Evolutionary conservation across 495 filamentous ascomycete species (phyloP).

Genomic region (Xylaria intraflava): DNA sequence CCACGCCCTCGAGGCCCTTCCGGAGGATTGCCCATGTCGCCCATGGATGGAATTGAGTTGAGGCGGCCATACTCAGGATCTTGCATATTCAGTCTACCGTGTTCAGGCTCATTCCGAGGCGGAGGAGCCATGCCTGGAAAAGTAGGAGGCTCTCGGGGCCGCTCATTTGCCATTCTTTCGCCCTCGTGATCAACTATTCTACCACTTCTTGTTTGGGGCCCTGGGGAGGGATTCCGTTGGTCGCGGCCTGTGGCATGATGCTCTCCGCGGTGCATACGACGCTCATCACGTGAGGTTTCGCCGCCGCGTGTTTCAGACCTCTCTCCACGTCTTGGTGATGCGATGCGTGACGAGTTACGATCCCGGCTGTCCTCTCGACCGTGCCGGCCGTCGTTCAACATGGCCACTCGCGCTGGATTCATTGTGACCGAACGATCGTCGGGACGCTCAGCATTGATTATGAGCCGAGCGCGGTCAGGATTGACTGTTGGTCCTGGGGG

Average conservation of each 20-base stretch:
- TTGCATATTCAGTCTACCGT: slow-evolving; percentile 49
- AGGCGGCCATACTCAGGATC: slow-evolving; percentile 59
- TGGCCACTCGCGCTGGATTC: slow-evolving; percentile 53
- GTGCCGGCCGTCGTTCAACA: slow-evolving; percentile 40
- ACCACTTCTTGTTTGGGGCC: slow-evolving; percentile 17
- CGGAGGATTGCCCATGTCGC: slow-evolving; percentile 52
- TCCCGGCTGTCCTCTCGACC: slow-evolving; percentile 41
- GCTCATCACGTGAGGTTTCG: slow-evolving; percentile 42
- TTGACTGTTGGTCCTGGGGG: slow-evolving; percentile 37
- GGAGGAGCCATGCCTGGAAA: slow-evolving; percentile 25
- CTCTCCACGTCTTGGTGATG: slow-evolving; percentile 47
- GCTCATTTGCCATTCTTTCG: slow-evolving; percentile 29
- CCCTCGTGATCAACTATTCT: slow-evolving; percentile 28
- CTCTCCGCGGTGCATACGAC: slow-evolving; percentile 36
- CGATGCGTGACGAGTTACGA: slow-evolving; percentile 36
- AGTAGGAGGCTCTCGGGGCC: slow-evolving; percentile 28
- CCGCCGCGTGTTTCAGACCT: slow-evolving; percentile 27
- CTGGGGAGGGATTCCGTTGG: slow-evolving; percentile 26
- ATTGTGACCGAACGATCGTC: slow-evolving; percentile 31
- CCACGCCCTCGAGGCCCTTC: slow-evolving; percentile 61
- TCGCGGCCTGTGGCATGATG: slow-evolving; percentile 32
- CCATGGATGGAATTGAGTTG: slow-evolving; percentile 46
- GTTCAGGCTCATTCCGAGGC: slow-evolving; percentile 42
- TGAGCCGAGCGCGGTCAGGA: slow-evolving; percentile 37
- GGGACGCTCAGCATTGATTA: slow-evolving; percentile 33